These are phyloP conservation scores for Metarhizium humberi DNA, from an alignment of 2,329 filamentous ascomycete species.

Conservation along the genomic window DNA sequence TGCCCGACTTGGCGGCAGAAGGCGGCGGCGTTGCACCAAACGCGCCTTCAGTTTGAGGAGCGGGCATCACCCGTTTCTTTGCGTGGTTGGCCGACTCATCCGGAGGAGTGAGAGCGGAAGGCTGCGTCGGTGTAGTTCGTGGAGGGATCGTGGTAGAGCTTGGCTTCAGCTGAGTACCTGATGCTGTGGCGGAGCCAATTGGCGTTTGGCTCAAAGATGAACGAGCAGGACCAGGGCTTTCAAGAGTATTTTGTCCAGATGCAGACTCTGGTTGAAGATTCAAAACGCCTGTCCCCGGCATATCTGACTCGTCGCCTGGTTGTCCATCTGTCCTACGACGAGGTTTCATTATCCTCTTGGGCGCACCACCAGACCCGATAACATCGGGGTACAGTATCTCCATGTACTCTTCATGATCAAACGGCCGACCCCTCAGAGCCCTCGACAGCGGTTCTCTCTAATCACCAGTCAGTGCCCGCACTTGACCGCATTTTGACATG, in stretches of 20 bases:
- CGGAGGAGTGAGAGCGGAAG: conserved; percentile 43
- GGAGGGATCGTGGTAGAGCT: conserved; percentile 26
- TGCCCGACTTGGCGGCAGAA: conserved; percentile 17
- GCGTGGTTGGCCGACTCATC: conserved; percentile 37
- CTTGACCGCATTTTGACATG: not conserved
- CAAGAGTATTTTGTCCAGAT: conserved; percentile 12
- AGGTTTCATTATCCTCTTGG: conserved; percentile 49
- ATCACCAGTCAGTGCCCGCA: conserved; percentile 1
- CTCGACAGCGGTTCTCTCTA: conserved; percentile 50
- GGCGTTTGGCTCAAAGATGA: conserved; percentile 21
- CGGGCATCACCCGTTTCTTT: conserved; percentile 31
- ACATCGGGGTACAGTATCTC: conserved; percentile 52
- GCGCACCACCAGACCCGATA: conserved; percentile 48
- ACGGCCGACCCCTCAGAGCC: conserved; percentile 45
- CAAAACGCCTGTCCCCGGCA: conserved; percentile 37
- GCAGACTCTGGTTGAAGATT: conserved; percentile 30
- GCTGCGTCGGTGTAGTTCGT: conserved; percentile 28
- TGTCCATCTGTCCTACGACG: conserved; percentile 38
- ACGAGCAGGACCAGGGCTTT: conserved; percentile 16
- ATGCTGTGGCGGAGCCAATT: conserved; percentile 14
- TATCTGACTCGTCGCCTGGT: conserved; percentile 35
- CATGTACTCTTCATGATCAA: conserved; percentile 53
- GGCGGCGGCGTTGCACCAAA: conserved; percentile 15
- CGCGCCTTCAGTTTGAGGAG: conserved; percentile 6
- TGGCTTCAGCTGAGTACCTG: conserved; percentile 16